These are phyloP conservation scores for Cryphonectria radicalis DNA, from an alignment of 2,329 filamentous ascomycete genomes.

Conservation along the genomic window DNA sequence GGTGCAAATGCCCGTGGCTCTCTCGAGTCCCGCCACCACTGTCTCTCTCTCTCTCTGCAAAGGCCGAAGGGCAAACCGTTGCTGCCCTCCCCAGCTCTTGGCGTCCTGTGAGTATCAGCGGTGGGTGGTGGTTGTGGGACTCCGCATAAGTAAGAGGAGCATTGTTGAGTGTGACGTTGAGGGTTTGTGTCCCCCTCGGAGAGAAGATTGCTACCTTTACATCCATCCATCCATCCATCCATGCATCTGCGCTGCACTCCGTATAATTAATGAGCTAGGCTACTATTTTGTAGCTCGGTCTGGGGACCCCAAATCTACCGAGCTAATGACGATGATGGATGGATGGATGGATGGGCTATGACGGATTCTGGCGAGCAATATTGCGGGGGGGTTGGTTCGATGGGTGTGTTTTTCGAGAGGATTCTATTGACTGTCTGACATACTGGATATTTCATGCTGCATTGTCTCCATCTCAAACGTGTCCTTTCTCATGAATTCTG, in stretches of 20 bases:
- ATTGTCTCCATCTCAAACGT: neutral
- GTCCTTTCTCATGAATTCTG: neutral
- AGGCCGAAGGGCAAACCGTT: neutral
- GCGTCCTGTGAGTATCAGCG: neutral
- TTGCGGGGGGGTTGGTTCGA: neutral
- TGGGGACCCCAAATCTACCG: neutral
- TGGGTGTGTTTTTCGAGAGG: neutral
- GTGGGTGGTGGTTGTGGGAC: neutral
- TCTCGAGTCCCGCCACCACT: neutral
- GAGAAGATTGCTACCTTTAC: neutral
- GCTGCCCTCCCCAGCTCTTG: neutral
- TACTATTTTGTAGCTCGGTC: neutral
- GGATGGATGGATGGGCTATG: neutral
- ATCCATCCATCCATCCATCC: neutral
- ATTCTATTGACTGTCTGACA: neutral
- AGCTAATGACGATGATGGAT: neutral
- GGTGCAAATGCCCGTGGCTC: neutral
- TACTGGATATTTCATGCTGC: neutral
- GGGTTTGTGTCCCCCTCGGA: neutral
- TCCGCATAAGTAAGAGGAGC: neutral
- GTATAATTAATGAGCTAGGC: neutral
- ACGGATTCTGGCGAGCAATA: conserved; percentile 2
- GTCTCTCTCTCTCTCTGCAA: no score
- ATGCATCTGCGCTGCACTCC: neutral
- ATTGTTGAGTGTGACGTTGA: conserved; percentile 1